Conservation (phyloP, 2,329 filamentous ascomycete genomes). For the Chaetomium sp. region DNA sequence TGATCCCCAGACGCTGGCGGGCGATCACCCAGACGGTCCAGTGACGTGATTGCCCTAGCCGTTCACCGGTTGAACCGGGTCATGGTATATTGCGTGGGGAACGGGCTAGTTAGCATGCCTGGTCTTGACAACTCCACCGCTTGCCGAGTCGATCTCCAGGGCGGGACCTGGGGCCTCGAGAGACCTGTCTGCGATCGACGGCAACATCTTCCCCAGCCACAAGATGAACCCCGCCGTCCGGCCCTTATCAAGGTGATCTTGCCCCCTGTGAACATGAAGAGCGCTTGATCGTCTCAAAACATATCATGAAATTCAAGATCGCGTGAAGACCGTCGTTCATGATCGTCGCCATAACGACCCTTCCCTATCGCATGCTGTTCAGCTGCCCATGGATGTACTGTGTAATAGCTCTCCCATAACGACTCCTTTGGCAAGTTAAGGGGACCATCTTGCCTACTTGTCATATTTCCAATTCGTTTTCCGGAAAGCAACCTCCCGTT, state of each 20-base stretch:
- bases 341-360: not conserved
- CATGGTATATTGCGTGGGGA: constrained; percentile 1
- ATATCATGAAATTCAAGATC: not conserved
- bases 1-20: not conserved
- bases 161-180: not conserved
- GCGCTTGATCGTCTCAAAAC: not conserved
- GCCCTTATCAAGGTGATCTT: constrained; percentile 2
- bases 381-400: not conserved
- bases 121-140: too few relatives aligned
- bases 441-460: not conserved
- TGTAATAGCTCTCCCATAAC: not conserved
- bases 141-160: constrained; percentile 6
- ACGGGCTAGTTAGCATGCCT: not conserved
- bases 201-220: not conserved
- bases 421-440: not conserved
- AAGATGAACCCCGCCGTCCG: not conserved
- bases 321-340: not conserved
- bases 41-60: constrained; percentile 9
- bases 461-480: not conserved
- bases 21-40: constrained; percentile 8
- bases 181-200: not conserved
- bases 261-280: not conserved
- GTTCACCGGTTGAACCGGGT: not conserved
- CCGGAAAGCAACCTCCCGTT: not conserved
- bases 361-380: not conserved